Evolutionary conservation across 1,139 yeast species (phyloP).

Genomic region (Geotrichum klebahnii): DNA sequence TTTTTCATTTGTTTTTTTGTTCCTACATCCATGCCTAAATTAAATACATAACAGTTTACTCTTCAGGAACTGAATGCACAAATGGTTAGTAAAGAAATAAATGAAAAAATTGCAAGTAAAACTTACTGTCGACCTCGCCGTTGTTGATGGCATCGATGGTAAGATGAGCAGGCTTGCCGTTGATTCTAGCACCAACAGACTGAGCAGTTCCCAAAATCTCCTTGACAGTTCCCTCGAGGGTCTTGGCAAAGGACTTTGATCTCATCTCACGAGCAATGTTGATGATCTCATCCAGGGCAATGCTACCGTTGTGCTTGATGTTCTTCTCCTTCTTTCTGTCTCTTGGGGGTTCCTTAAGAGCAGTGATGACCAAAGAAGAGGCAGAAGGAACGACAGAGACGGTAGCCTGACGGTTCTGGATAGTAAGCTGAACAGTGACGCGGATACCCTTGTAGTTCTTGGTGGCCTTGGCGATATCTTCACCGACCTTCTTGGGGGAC

Average conservation of each 20-base stretch:
- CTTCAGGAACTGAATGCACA: slow-evolving; percentile 22
- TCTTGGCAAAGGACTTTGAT: slow-evolving; percentile 97
- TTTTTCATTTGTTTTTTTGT: slow-evolving; percentile 10
- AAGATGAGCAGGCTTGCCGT: slow-evolving; percentile 99
- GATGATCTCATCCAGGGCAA: slow-evolving; percentile 92
- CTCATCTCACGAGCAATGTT: slow-evolving; percentile 98
- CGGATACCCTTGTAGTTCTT: slow-evolving; percentile 98
- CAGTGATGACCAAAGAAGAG: slow-evolving; percentile 97
- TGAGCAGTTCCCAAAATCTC: slow-evolving; percentile 99
- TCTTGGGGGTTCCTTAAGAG: slow-evolving; percentile 99
- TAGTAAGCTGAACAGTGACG: slow-evolving; percentile 97
- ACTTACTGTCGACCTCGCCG: slow-evolving; percentile 79
- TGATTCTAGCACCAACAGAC: slow-evolving; percentile 97
- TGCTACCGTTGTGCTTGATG: slow-evolving; percentile 99
- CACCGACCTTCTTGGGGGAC: slow-evolving; percentile 99
- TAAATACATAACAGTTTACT: slow-evolving; percentile 23
- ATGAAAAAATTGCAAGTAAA: slow-evolving; percentile 10
- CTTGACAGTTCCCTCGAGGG: slow-evolving; percentile 92
- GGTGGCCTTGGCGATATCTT: slow-evolving; percentile 99
- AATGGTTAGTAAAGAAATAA: slow-evolving; percentile 20
- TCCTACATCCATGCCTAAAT: slow-evolving; percentile 26
- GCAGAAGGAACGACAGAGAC: slow-evolving; percentile 99
- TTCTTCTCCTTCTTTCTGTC: slow-evolving; percentile 99
- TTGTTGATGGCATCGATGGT: slow-evolving; percentile 95
- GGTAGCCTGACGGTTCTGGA: slow-evolving; percentile 99